Evolutionary conservation across 208 protist genomes (phyloP), one percentile per base, ranked within the genome.

Genomic region (Leishmania martiniquensis): DNA sequence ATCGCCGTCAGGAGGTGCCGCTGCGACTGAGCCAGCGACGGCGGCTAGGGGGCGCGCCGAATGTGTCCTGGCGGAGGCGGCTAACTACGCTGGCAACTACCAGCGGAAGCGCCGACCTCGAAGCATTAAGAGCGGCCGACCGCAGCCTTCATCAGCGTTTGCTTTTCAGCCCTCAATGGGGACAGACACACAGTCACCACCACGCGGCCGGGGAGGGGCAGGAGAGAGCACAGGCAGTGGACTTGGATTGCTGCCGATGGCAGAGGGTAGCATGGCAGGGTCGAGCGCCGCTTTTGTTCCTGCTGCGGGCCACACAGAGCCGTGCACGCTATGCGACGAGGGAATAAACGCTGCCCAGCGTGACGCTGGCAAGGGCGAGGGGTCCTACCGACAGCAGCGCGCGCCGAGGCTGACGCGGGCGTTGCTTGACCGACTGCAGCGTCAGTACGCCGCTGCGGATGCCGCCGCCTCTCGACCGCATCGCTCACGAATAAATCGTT

Each of bases 51-150:
- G 29, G 13, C 72, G 51, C 29, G 55, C 20, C 25, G 63, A 39
- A 10, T 77, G 63, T 49, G 45, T 74, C 55, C 66, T 69, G 42
- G 47, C 37, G 25, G 60, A 37, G 22, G 75, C 32, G 44, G 12
- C 2, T 7, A 74, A 78, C 32, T 69, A 82, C 78, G 67, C 77
- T 55, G 55, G 78, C 29, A 72, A 60, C 25, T 82, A 77, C 52
- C 78, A 77, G 55, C 67, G 72, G n/a, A 62, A 72, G 6, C 25
- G 71, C 52, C 78, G 75, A 32, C 47, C 2, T 42, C 66, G 32
- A 62, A n/a, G 20, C 76, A 59, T 34, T 22, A 0, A 66, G 51
- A 37, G 68, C 37, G 47, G n/a, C 49, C 13, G 1, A 55, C 68
- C 17, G 37, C 68, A 2, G 22, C 32, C 32, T 10, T 57, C 68